phyloP scores from a whole-genome alignment of 2,329 filamentous ascomycete genomes.

The Colletotrichum cereale region DNA sequence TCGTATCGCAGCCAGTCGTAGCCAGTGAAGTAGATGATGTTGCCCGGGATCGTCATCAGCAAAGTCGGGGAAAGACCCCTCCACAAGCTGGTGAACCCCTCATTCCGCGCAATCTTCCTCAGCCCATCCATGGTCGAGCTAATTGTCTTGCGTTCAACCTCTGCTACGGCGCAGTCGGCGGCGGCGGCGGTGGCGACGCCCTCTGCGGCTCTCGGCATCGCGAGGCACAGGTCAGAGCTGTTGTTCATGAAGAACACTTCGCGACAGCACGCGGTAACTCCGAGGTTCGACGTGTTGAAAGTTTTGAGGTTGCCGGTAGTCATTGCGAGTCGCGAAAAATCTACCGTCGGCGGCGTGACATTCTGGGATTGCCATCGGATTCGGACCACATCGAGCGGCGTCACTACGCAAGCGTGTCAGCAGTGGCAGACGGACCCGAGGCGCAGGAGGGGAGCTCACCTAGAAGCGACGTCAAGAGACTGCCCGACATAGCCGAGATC shows the following conservation, averaged over 20 bases:
- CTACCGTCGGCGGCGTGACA: constrained; percentile 62
- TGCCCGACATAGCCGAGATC: constrained; percentile 92
- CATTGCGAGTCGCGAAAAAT: constrained; percentile 68
- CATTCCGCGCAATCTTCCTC: constrained; percentile 93
- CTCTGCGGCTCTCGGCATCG: constrained; percentile 68
- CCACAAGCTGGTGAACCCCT: constrained; percentile 90
- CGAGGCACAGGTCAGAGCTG: constrained; percentile 83
- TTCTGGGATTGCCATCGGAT: constrained; percentile 92
- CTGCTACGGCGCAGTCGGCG: constrained; percentile 86
- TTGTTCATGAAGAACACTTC: constrained; percentile 98
- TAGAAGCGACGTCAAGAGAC: constrained; percentile 87
- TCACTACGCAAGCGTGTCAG: constrained; percentile 68
- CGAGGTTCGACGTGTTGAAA: constrained; percentile 82
- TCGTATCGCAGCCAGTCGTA: constrained; percentile 94
- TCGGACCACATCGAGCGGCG: constrained; percentile 95
- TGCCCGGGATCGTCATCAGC: constrained; percentile 92
- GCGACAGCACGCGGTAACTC: constrained; percentile 93
- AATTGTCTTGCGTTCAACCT: constrained; percentile 85
- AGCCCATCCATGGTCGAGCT: constrained; percentile 93
- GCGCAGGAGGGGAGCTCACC: constrained; percentile 65
- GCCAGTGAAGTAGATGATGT: constrained; percentile 98
- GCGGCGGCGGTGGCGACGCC: constrained; percentile 61
- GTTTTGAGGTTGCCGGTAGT: constrained; percentile 71
- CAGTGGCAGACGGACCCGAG: constrained; percentile 4
- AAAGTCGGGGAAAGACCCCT: constrained; percentile 93